Evolutionary conservation across 257 asterid genomes (phyloP).

Genomic region (Nicotiana knightiana): DNA sequence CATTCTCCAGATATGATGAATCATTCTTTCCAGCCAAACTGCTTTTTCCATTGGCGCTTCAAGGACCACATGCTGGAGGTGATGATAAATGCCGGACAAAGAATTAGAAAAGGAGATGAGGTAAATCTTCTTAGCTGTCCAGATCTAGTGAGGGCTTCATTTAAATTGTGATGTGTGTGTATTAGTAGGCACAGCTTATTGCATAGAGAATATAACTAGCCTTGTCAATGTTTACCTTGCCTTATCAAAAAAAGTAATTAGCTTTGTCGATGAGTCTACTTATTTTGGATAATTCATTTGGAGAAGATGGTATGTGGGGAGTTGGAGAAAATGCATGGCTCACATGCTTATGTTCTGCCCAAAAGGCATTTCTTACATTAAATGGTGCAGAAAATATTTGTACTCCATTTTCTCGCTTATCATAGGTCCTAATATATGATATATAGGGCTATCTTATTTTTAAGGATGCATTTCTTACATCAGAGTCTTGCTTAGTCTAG

Average conservation of each 20-base stretch:
- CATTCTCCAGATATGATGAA: slow-evolving; percentile 74
- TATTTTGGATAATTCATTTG: neutral
- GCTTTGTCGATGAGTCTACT: neutral
- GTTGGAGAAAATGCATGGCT: neutral
- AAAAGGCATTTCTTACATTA: neutral
- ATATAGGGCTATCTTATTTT: neutral
- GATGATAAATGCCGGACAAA: slow-evolving; percentile 93
- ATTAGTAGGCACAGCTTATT: neutral
- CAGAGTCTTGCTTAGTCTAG: neutral
- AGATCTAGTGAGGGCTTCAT: slow-evolving; percentile 7
- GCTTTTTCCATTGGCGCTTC: slow-evolving; percentile 99
- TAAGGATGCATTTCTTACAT: neutral
- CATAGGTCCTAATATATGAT: neutral
- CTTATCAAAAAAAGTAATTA: neutral
- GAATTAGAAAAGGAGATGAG: slow-evolving; percentile 84
- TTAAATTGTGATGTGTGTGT: neutral
- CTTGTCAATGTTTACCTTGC: neutral
- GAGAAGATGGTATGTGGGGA: neutral
- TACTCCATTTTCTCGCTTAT: neutral
- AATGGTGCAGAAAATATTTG: neutral
- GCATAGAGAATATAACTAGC: neutral
- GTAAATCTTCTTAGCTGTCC: slow-evolving; percentile 31
- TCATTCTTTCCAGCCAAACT: slow-evolving; percentile 90
- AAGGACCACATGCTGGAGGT: slow-evolving; percentile 99
- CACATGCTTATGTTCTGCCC: neutral